These are phyloP conservation scores for Galerina sulciceps DNA, from an alignment of 768 basidiomycete genomes.

Conservation along the genomic window DNA sequence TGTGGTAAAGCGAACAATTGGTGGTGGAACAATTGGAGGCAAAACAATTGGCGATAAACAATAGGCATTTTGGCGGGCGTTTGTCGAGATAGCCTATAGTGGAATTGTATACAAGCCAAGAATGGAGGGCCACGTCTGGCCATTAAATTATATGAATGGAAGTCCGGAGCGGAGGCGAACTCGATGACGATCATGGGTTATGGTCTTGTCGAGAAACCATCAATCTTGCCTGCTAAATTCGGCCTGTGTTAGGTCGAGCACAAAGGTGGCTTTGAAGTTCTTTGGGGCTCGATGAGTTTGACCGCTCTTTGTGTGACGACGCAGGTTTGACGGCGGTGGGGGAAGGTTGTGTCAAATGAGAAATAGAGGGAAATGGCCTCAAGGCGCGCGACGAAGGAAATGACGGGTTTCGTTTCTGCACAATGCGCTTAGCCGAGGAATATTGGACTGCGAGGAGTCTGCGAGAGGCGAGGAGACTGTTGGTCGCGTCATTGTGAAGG, in stretches of 20 bases:
- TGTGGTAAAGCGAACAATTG: background rate
- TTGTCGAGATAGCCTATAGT: background rate
- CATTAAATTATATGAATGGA: background rate
- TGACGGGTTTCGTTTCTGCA: conserved; percentile 48
- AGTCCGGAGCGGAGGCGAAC: background rate
- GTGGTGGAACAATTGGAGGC: background rate
- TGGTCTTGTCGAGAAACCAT: background rate
- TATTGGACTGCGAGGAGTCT: conserved; percentile 34
- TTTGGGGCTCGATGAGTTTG: conserved; percentile 84
- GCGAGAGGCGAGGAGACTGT: conserved; percentile 70
- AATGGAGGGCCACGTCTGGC: background rate
- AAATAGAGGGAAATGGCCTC: conserved; percentile 76
- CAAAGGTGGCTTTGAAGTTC: conserved; percentile 69
- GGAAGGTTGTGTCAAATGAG: conserved; percentile 41
- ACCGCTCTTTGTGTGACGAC: conserved; percentile 45
- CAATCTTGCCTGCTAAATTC: conserved; percentile 73
- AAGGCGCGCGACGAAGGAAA: conserved; percentile 79
- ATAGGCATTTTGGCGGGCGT: too few species aligned
- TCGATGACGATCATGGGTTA: conserved; percentile 3
- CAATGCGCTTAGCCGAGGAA: conserved; percentile 32
- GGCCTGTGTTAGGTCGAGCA: conserved; percentile 82
- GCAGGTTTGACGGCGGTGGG: conserved; percentile 28
- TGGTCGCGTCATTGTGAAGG: conserved; percentile 54
- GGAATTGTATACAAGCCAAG: background rate
- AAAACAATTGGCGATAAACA: background rate